Evolutionary conservation across 2,329 filamentous ascomycete species (phyloP).

Genomic region (Plenodomus biglobosus): DNA sequence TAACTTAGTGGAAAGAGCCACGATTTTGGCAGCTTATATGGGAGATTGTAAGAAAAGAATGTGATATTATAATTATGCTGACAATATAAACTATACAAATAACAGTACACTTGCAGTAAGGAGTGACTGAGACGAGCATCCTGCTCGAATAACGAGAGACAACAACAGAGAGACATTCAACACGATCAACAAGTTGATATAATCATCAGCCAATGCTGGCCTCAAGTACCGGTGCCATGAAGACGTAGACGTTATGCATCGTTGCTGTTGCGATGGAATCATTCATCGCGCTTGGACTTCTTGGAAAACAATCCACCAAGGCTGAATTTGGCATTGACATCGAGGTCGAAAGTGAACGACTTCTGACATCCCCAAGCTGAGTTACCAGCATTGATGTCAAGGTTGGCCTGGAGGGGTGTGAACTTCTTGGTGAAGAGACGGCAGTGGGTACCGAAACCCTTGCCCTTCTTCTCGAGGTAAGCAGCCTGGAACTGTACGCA

Average conservation of each 20-base stretch:
- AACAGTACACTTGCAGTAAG: too few relatives aligned
- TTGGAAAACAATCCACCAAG: slow-evolving; percentile 13
- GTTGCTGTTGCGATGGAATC: too few relatives aligned
- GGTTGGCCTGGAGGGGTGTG: slow-evolving; percentile 15
- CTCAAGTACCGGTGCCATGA: not conserved
- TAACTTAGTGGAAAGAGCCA: too few relatives aligned
- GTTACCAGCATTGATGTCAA: slow-evolving; percentile 20
- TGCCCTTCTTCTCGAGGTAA: slow-evolving; percentile 26
- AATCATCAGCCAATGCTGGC: not conserved
- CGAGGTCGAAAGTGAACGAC: slow-evolving; percentile 27
- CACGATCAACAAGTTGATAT: not conserved
- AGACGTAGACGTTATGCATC: not conserved
- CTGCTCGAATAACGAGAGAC: not conserved
- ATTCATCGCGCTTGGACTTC: slow-evolving; percentile 7
- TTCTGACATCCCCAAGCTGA: slow-evolving; percentile 25
- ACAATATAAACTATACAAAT: too few relatives aligned
- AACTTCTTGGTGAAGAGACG: slow-evolving; percentile 32
- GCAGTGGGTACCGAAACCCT: slow-evolving; percentile 29
- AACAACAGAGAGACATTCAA: not conserved
- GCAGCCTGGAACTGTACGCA: slow-evolving; percentile 31
- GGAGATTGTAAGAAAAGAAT: too few relatives aligned
- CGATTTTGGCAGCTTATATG: too few relatives aligned
- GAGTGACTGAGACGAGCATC: too few relatives aligned
- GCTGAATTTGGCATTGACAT: slow-evolving; percentile 26
- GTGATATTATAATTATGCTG: too few relatives aligned